phyloP scores from a whole-genome alignment of 2,329 filamentous ascomycete genomes.

The Aspergillus sp. region DNA sequence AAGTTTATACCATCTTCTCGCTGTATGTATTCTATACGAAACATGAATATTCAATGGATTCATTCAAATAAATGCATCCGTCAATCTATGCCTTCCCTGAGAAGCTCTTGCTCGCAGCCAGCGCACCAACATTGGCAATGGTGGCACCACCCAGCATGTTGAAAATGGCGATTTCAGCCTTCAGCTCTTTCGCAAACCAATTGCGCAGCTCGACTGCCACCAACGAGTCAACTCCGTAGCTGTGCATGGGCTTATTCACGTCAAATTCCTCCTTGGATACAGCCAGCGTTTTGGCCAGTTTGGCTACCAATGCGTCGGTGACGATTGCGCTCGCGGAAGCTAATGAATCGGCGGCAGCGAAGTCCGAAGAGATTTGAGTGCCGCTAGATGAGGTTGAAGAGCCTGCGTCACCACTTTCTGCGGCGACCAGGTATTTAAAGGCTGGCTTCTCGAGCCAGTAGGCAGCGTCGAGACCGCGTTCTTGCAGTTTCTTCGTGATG shows the following conservation, averaged over 20 bases:
- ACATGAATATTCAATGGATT: no score
- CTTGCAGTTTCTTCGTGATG: constrained; percentile 4
- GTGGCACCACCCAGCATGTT: constrained; percentile 14
- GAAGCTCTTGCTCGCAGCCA: no score
- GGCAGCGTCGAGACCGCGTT: constrained; percentile 15
- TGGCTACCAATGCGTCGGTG: constrained; percentile 10
- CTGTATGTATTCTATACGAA: no score
- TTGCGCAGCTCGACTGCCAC: constrained; percentile 43
- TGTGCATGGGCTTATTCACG: constrained; percentile 20
- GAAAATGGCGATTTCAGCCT: constrained; percentile 21
- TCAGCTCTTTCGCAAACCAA: constrained; percentile 35
- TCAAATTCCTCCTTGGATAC: constrained; percentile 16
- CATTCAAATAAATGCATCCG: no score
- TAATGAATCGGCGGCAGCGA: constrained; percentile 5
- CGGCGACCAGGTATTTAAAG: no score
- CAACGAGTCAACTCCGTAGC: constrained; percentile 40
- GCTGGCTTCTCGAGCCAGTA: constrained; percentile 17
- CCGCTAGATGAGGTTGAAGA: no score
- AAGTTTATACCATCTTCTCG: no score
- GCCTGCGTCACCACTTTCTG: no score
- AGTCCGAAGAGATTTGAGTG: background rate
- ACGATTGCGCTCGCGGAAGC: constrained; percentile 14
- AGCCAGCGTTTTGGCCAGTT: constrained; percentile 14
- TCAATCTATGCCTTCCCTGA: no score
- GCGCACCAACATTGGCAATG: no score